Base-by-base conservation (phyloP, 352 stramenopile genomes). In the Globisporangium camurandrum region DNA sequence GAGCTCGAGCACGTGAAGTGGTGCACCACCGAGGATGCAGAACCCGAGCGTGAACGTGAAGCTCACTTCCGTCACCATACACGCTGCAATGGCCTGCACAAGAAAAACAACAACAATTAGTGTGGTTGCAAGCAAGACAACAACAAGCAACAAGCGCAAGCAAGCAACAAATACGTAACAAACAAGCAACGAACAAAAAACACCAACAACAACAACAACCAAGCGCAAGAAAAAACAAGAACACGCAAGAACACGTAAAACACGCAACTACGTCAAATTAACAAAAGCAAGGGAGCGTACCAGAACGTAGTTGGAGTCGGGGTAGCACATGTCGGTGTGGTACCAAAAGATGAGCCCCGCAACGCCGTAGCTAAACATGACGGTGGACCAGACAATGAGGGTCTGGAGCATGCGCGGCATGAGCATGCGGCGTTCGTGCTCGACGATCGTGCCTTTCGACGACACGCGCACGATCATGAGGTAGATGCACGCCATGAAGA, bases 391-490 rank as follows among this genome's bases (percentile, higher is more conserved):
- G 38, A 88, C 64, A 30, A 75, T 57, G 50, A 89, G 80, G 17
- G 88, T 82, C 12, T 89, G 75, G 42, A 94, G 58, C 56, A 94
- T 67, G 16, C 69, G 62, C 40, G 82, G 82, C 80, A 94, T 94
- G 46, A 94, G 65, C 55, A 94, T 73, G 56, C 83, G 83, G n/a
- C 71, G 78, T 59, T 94, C 83, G 63, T 90, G 71, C 51, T 88
- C 75, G 34, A 94, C 67, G 54, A 94, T 94, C 47, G 83, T 92
- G 45, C 83, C 83, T 60, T 88, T 86, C 19, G 74, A 67, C 46
- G 83, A 86, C 19, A 94, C 66, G 62, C 88, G 80, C 61, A 89
- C 76, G 57, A 92, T 71, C 70, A 94, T 86, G 62, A 92, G 67
- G 62, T 92, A 86, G 61, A 92, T 79, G 56, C 80, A 89, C 46